Evolutionary conservation across 352 stramenopile species (phyloP), one percentile per base, ranked within the genome.

Genomic region (Globisporangium polare): DNA sequence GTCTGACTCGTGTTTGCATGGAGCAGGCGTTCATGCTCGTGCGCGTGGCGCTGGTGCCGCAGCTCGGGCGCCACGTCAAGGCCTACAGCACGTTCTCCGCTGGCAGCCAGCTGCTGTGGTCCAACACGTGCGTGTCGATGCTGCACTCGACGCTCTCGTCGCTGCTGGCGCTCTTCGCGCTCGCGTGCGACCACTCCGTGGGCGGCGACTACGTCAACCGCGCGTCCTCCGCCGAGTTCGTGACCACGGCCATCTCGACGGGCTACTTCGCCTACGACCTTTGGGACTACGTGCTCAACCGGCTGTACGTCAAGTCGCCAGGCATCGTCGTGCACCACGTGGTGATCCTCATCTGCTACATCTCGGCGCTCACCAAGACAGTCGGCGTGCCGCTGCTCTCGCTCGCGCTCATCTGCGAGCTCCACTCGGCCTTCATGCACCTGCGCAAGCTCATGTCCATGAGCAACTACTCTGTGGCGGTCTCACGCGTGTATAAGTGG

Each of bases 181-280:
- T 92, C 42, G 62, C 74, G 5, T 68, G 62, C 15, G 69, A 76
- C 41, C 78, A 92, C 58, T 92, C 83, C 41, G 58, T 92, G 26
- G 26, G 13, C 4, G 69, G 71, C n/a, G 69, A 80, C 61, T 77
- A 66, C 45, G 72, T 80, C 31, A 80, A 75, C 51, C 67, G 60
- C 26, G 61, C 63, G 18, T 70, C 72, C 15, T 60, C 63, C 35
- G 58, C 63, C 50, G 73, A 80, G 54, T 78, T 80, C 41, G 54
- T 88, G n/a, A 78, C 83, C 17, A 90, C 77, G 0, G 75, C 76
- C 20, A 62, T 90, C 41, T 92, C 83, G 26, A 89, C 79, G 72
- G 62, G 83, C 17, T 92, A 92, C 63, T 92, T 92, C 66, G 80
- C 77, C n/a, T 90, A 92, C 56, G 83, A 92, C 52, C 75, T 90